Evolutionary conservation across 2,329 filamentous ascomycete species (phyloP).

Genomic region (Zymoseptoria tritici): DNA sequence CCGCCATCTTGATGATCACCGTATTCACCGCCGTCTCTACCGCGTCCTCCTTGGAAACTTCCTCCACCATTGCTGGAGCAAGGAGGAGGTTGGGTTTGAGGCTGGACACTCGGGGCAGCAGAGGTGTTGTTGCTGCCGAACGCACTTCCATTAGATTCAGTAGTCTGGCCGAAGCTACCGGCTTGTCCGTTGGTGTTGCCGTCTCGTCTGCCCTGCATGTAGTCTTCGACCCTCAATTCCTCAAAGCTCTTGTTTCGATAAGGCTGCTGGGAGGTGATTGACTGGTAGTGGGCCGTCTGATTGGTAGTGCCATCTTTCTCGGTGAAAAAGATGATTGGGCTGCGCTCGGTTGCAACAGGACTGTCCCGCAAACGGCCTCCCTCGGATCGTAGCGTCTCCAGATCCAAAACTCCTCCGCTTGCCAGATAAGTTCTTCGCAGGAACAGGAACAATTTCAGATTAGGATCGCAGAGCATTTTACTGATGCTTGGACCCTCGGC

Average conservation of each 20-base stretch:
- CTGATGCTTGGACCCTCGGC: no score
- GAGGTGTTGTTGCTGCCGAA: slow-evolving; percentile 31
- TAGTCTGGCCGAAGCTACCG: slow-evolving; percentile 70
- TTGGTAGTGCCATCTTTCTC: slow-evolving; percentile 64
- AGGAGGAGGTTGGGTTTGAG: no score
- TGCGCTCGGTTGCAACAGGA: no score
- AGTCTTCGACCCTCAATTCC: slow-evolving; percentile 63
- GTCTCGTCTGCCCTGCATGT: slow-evolving; percentile 74
- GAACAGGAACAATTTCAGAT: no score
- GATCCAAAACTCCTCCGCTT: no score
- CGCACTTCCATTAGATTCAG: slow-evolving; percentile 38
- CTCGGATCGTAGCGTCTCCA: no score
- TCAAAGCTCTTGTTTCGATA: slow-evolving; percentile 90
- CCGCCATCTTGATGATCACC: slow-evolving; percentile 49
- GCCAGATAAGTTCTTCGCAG: no score
- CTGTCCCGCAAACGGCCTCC: no score
- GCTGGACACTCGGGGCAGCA: slow-evolving; percentile 13
- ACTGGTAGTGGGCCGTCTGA: slow-evolving; percentile 65
- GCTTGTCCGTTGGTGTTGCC: slow-evolving; percentile 74
- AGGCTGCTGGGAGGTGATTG: slow-evolving; percentile 67
- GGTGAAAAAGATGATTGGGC: slow-evolving; percentile 31
- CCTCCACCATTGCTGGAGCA: slow-evolving; percentile 29
- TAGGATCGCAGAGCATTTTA: no score
- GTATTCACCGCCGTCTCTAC: slow-evolving; percentile 42
- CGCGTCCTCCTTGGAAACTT: slow-evolving; percentile 34